A percentile compares a stretch with the other conserved stretches of the same genome.
Evolutionary conservation across 2,329 filamentous ascomycete genomes (phyloP).

Genomic region (Diaporthe aspalathi): DNA sequence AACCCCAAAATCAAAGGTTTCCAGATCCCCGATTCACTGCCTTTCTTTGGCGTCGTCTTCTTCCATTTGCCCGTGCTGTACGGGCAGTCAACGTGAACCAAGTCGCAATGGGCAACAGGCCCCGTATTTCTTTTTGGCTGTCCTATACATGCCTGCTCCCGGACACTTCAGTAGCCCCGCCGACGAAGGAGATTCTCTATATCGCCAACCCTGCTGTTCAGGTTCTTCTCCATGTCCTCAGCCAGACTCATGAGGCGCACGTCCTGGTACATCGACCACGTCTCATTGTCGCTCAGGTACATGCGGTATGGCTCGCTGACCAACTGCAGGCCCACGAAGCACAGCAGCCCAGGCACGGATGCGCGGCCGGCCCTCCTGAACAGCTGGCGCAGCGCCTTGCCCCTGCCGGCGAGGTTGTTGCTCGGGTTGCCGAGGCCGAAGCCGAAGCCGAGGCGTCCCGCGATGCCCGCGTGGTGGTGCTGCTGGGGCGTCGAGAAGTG

Average conservation of each 20-base stretch:
- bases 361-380: constrained; percentile 29
- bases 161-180: constrained; percentile 12
- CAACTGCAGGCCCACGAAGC: constrained; percentile 33
- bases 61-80: neutral
- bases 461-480: neutral
- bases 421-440: neutral
- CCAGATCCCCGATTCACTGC: neutral
- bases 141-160: neutral
- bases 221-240: constrained; percentile 35
- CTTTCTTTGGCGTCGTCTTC: neutral
- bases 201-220: constrained; percentile 24
- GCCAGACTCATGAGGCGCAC: constrained; percentile 51
- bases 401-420: neutral
- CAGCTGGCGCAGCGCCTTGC: constrained; percentile 11
- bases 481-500: constrained; percentile 34
- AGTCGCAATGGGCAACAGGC: neutral
- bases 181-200: constrained; percentile 31
- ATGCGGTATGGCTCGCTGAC: constrained; percentile 32
- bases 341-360: constrained; percentile 28
- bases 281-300: constrained; percentile 34
- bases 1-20: neutral
- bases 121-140: neutral
- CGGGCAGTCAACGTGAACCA: neutral
- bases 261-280: constrained; percentile 30
- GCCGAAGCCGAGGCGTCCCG: neutral